Evolutionary conservation across 441 rosid genomes (phyloP), one percentile per base, ranked within the genome.

Genomic region (Viola pubescens): DNA sequence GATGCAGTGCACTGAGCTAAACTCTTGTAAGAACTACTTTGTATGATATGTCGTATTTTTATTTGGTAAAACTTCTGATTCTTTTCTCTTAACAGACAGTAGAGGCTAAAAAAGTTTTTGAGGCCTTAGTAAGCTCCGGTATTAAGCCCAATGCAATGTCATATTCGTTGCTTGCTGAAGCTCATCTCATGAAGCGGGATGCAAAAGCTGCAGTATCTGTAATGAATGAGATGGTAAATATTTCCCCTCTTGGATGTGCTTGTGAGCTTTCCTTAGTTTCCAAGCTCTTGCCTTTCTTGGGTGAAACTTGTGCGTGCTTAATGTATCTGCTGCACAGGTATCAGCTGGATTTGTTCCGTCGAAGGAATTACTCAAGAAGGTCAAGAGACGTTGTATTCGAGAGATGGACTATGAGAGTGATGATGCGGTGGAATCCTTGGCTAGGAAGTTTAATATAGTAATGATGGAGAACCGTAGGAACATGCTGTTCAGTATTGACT

Each of bases 141-240:
- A 79, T 85, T 60, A 86, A 88, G 71, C 94, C 97, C 64, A 83
- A 94, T 76, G 74, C 84, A 6, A 76, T 60, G 70, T 82, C 98
- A 37, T 87, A 83, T 75, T 77, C 84, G 6, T 78, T 94, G 73
- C 92, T 94, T 66, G 86, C 81, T 70, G 97, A 89, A 74, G 87
- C 96, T 61, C 97, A 88, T 80, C 86, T 88, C 69, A 77, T 82
- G 66, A 90, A 82, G 71, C 79, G 88, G 69, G 97, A 94, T 75
- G 83, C 75, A 68, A 88, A 85, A 67, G 73, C 94, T 65, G 96
- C 99, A 62, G 81, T 94, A 56, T 59, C 83, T 48, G 81, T 68
- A 38, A 73, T 88, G 62, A 85, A 85, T 26, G 71, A 83, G 53
- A 90, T 90, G 99, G 99, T 88, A 80, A 75, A 16, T 56, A 16